Evolutionary conservation across 2,329 filamentous ascomycete genomes (phyloP).

Genomic region (Hortaea werneckii): DNA sequence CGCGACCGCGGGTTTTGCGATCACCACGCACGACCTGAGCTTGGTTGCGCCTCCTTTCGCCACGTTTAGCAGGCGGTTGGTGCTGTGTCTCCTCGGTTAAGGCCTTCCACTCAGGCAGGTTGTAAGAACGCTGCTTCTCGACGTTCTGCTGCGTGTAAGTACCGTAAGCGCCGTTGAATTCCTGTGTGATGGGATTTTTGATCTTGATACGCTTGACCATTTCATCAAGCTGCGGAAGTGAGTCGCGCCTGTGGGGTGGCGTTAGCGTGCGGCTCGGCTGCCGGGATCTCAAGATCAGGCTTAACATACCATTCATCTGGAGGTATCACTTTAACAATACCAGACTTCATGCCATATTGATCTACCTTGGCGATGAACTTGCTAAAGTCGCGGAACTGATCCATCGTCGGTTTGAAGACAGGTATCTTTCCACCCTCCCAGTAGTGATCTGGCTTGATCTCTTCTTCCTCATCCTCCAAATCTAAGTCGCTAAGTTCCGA

Average conservation of each 20-base stretch:
- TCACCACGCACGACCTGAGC: constrained; percentile 34
- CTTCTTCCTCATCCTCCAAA: constrained; percentile 35
- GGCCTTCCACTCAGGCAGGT: constrained; percentile 88
- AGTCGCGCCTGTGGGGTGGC: constrained; percentile 45
- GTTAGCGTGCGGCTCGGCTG: neutral
- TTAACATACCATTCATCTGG: constrained; percentile 76
- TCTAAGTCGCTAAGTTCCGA: constrained; percentile 41
- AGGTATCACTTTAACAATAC: constrained; percentile 91
- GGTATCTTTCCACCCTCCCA: constrained; percentile 75
- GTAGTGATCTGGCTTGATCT: constrained; percentile 74
- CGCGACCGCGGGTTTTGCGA: constrained; percentile 19
- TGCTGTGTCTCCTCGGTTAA: constrained; percentile 92
- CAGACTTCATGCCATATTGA: constrained; percentile 91
- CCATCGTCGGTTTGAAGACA: constrained; percentile 91
- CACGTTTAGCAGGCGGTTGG: constrained; percentile 83
- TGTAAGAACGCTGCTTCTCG: constrained; percentile 90
- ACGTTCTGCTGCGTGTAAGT: constrained; percentile 97
- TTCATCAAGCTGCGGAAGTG: constrained; percentile 68
- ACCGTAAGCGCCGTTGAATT: constrained; percentile 91
- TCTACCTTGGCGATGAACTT: constrained; percentile 85
- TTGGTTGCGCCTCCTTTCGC: constrained; percentile 59
- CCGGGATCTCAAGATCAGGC: neutral
- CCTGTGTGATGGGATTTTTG: constrained; percentile 94
- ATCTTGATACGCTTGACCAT: constrained; percentile 85
- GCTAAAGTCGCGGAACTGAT: constrained; percentile 89